Percentiles rank a stretch among this genome's conserved stretches.
These are phyloP conservation scores for Eremothecium sinecaudum DNA, from an alignment of 1,139 yeast genomes.

Conservation along the genomic window DNA sequence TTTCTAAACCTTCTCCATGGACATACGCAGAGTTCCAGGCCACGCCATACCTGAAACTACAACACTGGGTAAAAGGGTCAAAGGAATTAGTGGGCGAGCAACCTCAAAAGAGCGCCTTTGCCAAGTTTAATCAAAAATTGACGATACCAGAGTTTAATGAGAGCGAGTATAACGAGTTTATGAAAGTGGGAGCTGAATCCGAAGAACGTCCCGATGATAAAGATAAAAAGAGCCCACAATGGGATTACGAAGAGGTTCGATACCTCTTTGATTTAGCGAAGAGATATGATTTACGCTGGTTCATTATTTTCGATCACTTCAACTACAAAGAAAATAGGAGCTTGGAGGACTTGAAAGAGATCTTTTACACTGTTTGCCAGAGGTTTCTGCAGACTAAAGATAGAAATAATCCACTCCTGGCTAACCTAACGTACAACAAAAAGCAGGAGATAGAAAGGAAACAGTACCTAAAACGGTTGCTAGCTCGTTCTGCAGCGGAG, in stretches of 20 bases:
- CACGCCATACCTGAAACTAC: constrained; percentile 45
- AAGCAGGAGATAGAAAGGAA: constrained; percentile 69
- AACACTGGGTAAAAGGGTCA: constrained; percentile 86
- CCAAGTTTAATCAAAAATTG: constrained; percentile 61
- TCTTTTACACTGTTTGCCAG: constrained; percentile 58
- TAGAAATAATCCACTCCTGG: constrained; percentile 37
- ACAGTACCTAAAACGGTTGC: constrained; percentile 62
- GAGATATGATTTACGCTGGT: constrained; percentile 80
- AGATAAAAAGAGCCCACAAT: constrained; percentile 26
- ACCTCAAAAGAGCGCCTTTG: constrained; percentile 51
- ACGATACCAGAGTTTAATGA: constrained; percentile 63
- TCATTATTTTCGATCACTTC: constrained; percentile 71
- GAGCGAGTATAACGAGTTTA: constrained; percentile 50
- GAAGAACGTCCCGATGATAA: not conserved
- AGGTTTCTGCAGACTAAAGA: constrained; percentile 26
- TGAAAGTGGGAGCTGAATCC: constrained; percentile 28
- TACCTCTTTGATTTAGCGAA: constrained; percentile 65
- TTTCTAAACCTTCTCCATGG: constrained; percentile 75
- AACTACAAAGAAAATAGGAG: constrained; percentile 32
- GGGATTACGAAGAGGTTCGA: constrained; percentile 74
- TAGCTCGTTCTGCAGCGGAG: constrained; percentile 87
- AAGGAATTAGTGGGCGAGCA: constrained; percentile 36
- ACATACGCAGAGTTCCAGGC: constrained; percentile 53
- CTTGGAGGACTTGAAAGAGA: constrained; percentile 73
- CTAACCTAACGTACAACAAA: constrained; percentile 47